Conservation (phyloP, 225 moss, liverwort and hornwort genomes). For the Pseudoscleropodium purum region DNA sequence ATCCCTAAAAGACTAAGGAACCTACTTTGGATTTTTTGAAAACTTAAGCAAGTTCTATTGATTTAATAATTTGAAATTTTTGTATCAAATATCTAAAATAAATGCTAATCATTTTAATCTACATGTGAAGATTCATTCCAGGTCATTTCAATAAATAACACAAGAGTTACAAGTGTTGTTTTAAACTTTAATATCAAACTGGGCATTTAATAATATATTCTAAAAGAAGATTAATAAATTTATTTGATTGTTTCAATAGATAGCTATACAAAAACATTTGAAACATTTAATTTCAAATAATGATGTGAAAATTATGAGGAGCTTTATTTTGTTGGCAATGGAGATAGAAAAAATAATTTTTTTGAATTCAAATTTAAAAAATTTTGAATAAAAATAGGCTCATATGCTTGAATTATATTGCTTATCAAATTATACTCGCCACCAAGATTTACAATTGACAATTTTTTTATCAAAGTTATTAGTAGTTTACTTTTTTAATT, state of each 20-base stretch:
- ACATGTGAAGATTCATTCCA: neutral
- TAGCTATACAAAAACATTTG: neutral
- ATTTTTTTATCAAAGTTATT: neutral
- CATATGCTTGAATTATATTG: neutral
- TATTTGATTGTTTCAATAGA: neutral
- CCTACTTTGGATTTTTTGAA: rapidly evolving
- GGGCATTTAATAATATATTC: neutral
- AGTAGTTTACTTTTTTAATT: neutral
- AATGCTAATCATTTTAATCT: neutral
- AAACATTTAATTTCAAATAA: neutral
- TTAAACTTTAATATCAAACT: neutral
- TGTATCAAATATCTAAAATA: neutral
- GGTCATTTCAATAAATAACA: neutral
- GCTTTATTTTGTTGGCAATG: neutral
- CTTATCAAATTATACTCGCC: rapidly evolving
- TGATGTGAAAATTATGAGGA: neutral
- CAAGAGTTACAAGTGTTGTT: neutral
- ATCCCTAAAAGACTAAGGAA: neutral
- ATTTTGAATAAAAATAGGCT: neutral
- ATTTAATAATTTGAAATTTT: neutral
- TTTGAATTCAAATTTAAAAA: neutral
- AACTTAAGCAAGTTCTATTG: neutral
- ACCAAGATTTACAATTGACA: neutral
- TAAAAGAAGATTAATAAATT: neutral
- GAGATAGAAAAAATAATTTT: neutral